These are phyloP conservation scores for Cucurbita moschata DNA, from an alignment of 306 rosid genomes.

Conservation along the genomic window DNA sequence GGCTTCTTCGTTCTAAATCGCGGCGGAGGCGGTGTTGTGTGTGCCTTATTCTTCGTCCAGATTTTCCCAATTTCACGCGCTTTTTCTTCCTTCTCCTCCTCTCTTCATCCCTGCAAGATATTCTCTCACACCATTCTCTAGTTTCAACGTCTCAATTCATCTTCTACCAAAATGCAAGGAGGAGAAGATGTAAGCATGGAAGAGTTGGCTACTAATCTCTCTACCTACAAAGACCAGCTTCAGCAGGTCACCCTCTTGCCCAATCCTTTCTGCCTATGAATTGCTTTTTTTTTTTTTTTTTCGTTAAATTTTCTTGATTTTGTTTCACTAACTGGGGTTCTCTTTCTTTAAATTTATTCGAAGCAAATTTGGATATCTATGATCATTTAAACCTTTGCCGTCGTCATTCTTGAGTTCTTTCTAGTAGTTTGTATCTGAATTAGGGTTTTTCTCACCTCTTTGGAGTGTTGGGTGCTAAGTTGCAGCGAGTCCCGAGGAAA, in stretches of 20 bases:
- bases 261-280: background rate
- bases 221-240: conserved; percentile 73
- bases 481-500: background rate
- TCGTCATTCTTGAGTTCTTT: background rate
- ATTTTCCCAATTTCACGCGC: background rate
- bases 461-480: background rate
- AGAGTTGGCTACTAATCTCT: conserved; percentile 70
- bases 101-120: background rate
- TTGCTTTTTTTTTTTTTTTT: too few relatives aligned
- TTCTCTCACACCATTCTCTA: background rate
- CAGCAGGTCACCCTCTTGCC: conserved; percentile 32
- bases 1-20: background rate
- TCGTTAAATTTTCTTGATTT: background rate
- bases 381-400: background rate
- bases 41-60: background rate
- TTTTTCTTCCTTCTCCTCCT: background rate
- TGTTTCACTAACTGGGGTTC: background rate
- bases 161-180: conserved; percentile 7
- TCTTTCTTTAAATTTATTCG: background rate
- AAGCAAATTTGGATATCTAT: background rate
- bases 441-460: background rate
- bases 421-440: background rate
- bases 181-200: conserved; percentile 66
- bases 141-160: background rate
- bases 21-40: background rate